Percentiles rank a stretch among this genome's conserved stretches.
Conservation (phyloP, 139 green algal species). For the Ulvella scutata region DNA sequence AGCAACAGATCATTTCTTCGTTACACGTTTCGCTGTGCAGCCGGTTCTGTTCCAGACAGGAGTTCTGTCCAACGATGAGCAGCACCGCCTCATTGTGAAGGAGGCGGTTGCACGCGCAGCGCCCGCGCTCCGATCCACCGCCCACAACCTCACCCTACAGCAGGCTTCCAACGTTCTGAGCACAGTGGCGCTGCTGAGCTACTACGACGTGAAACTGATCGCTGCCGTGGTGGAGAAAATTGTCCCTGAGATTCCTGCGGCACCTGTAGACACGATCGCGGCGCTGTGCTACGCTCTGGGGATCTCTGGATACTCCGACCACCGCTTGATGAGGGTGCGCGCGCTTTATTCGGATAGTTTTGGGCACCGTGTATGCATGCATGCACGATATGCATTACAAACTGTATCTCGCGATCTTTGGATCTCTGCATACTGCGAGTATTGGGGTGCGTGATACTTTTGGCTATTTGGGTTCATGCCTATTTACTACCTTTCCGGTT, state of each 20-base stretch:
- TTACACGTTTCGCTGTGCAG: neutral
- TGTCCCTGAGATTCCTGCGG: neutral
- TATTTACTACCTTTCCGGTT: too few relatives aligned
- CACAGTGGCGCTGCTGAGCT: neutral
- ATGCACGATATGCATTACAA: too few relatives aligned
- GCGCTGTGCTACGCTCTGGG: neutral
- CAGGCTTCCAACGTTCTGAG: neutral
- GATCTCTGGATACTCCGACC: conserved; percentile 1
- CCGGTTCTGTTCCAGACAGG: neutral
- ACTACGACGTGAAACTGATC: neutral
- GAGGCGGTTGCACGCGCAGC: too few relatives aligned
- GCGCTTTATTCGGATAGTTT: too few relatives aligned
- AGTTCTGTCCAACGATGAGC: neutral
- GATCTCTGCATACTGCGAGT: too few relatives aligned
- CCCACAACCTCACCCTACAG: neutral
- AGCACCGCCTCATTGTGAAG: neutral
- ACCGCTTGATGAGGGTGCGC: neutral
- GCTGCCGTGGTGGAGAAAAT: neutral
- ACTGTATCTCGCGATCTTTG: too few relatives aligned
- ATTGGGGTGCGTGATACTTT: too few relatives aligned
- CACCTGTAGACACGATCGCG: neutral
- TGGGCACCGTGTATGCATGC: too few relatives aligned
- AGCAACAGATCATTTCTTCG: too few relatives aligned
- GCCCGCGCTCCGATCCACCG: neutral
- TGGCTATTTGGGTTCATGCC: too few relatives aligned